phyloP scores from a whole-genome alignment of 805 yeast genomes.

The Starmerella scarabaei region DNA sequence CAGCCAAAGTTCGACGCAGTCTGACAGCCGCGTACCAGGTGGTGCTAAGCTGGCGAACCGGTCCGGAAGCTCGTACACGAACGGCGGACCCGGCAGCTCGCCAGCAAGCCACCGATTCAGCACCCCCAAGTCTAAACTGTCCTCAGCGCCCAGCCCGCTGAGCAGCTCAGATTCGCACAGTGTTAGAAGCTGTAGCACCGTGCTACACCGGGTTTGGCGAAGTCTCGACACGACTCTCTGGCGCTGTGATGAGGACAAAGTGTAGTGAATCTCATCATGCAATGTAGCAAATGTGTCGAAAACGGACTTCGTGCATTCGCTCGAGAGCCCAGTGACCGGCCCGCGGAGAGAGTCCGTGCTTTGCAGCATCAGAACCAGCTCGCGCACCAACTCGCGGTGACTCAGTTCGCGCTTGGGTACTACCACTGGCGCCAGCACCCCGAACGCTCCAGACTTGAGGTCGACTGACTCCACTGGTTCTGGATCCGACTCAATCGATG shows the following conservation, averaged over 20 bases:
- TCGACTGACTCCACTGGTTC: too few species aligned
- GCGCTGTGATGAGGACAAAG: neutral
- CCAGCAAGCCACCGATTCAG: neutral
- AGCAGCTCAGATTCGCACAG: neutral
- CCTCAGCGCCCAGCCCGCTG: too few species aligned
- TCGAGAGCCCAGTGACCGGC: neutral
- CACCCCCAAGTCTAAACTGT: neutral
- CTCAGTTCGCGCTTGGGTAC: neutral
- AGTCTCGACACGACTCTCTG: neutral
- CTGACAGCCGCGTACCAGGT: too few species aligned
- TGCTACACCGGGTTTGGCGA: neutral
- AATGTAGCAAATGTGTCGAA: neutral
- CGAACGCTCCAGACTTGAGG: too few species aligned
- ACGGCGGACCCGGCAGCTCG: neutral
- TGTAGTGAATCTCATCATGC: neutral
- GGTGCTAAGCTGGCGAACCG: too few species aligned
- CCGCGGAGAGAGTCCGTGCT: neutral
- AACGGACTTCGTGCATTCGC: neutral
- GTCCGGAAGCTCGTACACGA: neutral
- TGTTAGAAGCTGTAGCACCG: constrained; percentile 4
- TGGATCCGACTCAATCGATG: too few species aligned
- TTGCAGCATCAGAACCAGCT: neutral
- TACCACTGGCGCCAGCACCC: too few species aligned
- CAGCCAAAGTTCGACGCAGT: constrained; percentile 1
- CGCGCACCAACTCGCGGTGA: constrained; percentile 2